Base-by-base conservation (phyloP, 306 rosid species). In the Ormosia emarginata region DNA sequence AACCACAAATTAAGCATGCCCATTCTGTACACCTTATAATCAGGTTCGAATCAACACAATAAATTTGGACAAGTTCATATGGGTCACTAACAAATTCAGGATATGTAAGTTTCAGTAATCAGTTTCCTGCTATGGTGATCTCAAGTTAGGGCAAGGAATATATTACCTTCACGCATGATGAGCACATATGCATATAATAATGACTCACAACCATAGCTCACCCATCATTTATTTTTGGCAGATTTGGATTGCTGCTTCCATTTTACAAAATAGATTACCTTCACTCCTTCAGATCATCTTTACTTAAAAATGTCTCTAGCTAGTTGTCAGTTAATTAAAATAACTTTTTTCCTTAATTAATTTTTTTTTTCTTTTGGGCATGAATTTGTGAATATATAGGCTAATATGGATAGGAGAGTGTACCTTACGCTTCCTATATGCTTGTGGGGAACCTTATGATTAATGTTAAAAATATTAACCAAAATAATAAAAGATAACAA, bases 391-490 rank as follows among this genome's bases (percentile, higher is more conserved):
- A 41, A 37, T 12, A 37, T 12, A 62, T 33, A 53, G 15, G 63
- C 32, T 37, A 43, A 24, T 52, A 10, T 39, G 29, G 52, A 59
- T 41, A 47, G 75, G 90, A 80, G 79, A 82, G 92, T 87, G 89
- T 36, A 81, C 6, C 67, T 55, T 82, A 90, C 93, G 90, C 93
- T 78, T 86, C 74, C 2, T 12, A 36, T 29, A 37, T 18, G 87
- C 33, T 77, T 59, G 87, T 80, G 87, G 84, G 87, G 71, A 83
- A 77, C 77, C 71, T 39, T 36, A 58, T 7, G 76, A 53, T 34
- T 36, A 68, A 75, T 59, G 36, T n/a, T 40, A 9, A 75, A 47
- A 44, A 46, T 9, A 32, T 10, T 37, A 57, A 40, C 1, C 7
- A 56, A 53, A 75, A 57, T 13, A 52, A 74, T 15, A 69, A 68